Evolutionary conservation across 2,329 filamentous ascomycete genomes (phyloP).

Genomic region (Hypoxylon sp.): DNA sequence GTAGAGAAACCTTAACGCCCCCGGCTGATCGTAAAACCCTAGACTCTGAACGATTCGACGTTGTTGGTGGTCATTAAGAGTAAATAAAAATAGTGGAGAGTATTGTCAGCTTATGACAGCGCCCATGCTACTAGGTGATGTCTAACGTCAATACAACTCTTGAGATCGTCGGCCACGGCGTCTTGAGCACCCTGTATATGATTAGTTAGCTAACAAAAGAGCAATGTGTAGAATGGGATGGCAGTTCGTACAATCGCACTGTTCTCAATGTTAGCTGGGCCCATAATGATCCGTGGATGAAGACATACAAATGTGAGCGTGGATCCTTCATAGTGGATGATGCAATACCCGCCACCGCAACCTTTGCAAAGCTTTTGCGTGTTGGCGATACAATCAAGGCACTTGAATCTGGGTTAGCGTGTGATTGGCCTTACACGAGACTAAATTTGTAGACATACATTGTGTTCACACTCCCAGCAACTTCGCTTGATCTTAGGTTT

Average conservation of each 20-base stretch:
- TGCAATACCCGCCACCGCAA: conserved; percentile 86
- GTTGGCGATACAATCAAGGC: conserved; percentile 78
- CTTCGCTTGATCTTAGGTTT: conserved; percentile 73
- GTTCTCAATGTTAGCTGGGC: conserved; percentile 50
- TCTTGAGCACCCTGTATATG: conserved; percentile 56
- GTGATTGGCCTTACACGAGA: neutral
- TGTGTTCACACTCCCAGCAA: conserved; percentile 90
- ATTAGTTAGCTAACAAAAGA: conserved; percentile 27
- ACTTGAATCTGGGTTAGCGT: conserved; percentile 64
- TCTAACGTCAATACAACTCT: conserved; percentile 46
- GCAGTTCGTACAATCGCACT: conserved; percentile 64
- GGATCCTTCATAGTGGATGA: conserved; percentile 86
- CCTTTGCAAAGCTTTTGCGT: conserved; percentile 79
- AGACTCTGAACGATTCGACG: neutral
- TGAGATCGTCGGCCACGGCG: conserved; percentile 54
- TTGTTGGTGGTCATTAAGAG: neutral
- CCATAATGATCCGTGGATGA: neutral
- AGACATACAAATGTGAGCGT: conserved; percentile 70
- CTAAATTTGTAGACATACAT: conserved; percentile 65
- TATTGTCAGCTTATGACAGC: neutral
- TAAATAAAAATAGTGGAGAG: neutral
- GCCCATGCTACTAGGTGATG: neutral
- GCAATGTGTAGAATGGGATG: neutral
- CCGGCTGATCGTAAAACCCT: conserved; percentile 1
- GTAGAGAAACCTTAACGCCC: conserved; percentile 37